A percentile compares a stretch with the other conserved stretches of the same genome.
phyloP scores from a whole-genome alignment of 208 protist genomes.

The Acanthamoeba pearcei region DNA sequence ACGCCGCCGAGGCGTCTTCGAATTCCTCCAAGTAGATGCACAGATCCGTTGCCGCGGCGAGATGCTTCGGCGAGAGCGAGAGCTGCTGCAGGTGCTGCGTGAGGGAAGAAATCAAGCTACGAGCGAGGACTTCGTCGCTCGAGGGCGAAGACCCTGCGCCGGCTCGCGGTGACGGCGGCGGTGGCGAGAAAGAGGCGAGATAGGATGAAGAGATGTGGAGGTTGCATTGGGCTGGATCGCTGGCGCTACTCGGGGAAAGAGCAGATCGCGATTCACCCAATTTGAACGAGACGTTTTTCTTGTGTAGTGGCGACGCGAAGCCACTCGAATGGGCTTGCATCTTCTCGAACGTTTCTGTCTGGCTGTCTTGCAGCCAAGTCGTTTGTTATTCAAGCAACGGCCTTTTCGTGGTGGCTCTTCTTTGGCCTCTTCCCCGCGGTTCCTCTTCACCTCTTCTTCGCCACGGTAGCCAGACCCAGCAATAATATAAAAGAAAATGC shows the following conservation, averaged over 20 bases:
- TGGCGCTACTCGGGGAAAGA: background rate
- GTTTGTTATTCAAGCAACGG: too few species aligned
- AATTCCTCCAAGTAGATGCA: constrained; percentile 31
- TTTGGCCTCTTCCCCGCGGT: too few species aligned
- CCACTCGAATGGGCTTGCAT: background rate
- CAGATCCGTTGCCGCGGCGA: background rate
- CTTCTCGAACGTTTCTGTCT: background rate
- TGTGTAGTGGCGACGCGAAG: background rate
- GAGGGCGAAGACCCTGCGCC: background rate
- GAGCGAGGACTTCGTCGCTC: background rate
- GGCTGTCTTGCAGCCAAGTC: too few species aligned
- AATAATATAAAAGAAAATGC: too few species aligned
- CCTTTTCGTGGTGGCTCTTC: too few species aligned
- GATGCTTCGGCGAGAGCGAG: background rate
- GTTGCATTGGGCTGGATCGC: background rate
- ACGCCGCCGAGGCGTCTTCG: background rate
- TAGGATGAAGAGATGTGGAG: background rate
- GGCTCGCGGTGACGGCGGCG: background rate
- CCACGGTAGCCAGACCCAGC: too few species aligned
- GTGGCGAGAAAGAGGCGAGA: constrained; percentile 1
- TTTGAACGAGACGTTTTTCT: background rate
- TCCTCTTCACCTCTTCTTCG: too few species aligned
- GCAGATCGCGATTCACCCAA: background rate
- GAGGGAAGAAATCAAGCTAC: background rate
- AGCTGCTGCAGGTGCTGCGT: constrained; percentile 33